phyloP scores from a whole-genome alignment of 306 rosid species.

The Leucaena leucocephala region DNA sequence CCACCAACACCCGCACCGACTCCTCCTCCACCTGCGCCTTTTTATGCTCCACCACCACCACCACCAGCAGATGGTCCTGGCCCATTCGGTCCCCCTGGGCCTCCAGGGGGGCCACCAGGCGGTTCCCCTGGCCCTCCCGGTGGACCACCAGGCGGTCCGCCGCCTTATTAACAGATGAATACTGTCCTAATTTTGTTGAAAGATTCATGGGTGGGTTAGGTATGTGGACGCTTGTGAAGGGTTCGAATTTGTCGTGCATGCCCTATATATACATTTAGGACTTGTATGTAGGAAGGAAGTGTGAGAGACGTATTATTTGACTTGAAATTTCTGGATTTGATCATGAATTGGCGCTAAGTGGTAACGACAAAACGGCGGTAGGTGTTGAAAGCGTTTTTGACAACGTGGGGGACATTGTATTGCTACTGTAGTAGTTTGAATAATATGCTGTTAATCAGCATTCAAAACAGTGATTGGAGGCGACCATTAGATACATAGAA shows the following conservation, averaged over 20 bases:
- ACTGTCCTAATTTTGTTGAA: neutral
- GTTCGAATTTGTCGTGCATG: neutral
- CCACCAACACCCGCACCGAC: conserved; percentile 18
- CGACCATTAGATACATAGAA: no score
- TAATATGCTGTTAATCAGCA: neutral
- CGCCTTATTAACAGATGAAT: neutral
- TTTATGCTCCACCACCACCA: neutral
- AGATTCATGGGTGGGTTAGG: neutral
- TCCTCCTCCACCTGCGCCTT: neutral
- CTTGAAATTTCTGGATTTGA: neutral
- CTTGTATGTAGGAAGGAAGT: no score
- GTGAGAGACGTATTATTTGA: neutral
- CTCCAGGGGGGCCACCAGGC: conserved; percentile 21
- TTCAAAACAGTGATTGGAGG: no score
- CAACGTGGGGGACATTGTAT: neutral
- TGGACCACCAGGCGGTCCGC: neutral
- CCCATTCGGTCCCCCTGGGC: conserved; percentile 14
- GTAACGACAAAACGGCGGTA: neutral
- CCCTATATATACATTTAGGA: neutral
- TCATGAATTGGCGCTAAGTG: no score
- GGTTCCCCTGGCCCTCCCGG: conserved; percentile 20
- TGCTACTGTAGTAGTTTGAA: neutral
- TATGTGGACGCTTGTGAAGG: neutral
- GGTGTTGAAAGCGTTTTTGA: neutral
- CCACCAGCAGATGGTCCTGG: neutral